These are phyloP conservation scores for Acanthamoeba rhysodes DNA, from an alignment of 208 protist genomes.

Conservation along the genomic window DNA sequence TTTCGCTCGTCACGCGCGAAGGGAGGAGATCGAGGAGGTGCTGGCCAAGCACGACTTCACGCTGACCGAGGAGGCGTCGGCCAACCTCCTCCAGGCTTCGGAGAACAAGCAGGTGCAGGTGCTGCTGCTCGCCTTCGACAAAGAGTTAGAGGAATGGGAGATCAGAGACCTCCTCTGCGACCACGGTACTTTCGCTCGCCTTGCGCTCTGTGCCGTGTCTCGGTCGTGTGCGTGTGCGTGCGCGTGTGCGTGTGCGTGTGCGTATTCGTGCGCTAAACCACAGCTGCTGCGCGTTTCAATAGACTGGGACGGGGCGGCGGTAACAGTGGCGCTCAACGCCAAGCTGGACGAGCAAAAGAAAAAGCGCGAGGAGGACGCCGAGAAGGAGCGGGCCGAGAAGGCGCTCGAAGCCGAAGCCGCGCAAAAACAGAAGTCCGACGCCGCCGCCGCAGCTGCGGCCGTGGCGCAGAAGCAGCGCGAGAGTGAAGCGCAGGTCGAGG, in stretches of 20 bases:
- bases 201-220: not conserved
- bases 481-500: not conserved
- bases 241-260: not conserved
- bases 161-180: constrained; percentile 1
- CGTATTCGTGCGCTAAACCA: not conserved
- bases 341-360: constrained; percentile 34
- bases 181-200: not conserved
- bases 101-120: constrained; percentile 56
- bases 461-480: not conserved
- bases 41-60: constrained; percentile 17
- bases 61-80: constrained; percentile 9
- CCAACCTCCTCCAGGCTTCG: not conserved
- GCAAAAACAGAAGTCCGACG: not conserved
- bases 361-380: not conserved
- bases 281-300: not conserved
- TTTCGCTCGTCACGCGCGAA: not conserved
- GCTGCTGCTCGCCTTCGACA: constrained; percentile 20
- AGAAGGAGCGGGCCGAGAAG: not conserved
- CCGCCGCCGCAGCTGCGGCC: not conserved
- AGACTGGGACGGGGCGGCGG: constrained; percentile 41
- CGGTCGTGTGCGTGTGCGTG: not conserved
- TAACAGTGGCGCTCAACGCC: constrained; percentile 36
- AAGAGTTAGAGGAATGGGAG: constrained; percentile 33
- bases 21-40: constrained; percentile 46
- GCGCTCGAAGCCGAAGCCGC: not conserved